Percentiles rank a stretch among this genome's conserved stretches.
phyloP scores from a whole-genome alignment of 106 monocot species.

The Allium sativum region DNA sequence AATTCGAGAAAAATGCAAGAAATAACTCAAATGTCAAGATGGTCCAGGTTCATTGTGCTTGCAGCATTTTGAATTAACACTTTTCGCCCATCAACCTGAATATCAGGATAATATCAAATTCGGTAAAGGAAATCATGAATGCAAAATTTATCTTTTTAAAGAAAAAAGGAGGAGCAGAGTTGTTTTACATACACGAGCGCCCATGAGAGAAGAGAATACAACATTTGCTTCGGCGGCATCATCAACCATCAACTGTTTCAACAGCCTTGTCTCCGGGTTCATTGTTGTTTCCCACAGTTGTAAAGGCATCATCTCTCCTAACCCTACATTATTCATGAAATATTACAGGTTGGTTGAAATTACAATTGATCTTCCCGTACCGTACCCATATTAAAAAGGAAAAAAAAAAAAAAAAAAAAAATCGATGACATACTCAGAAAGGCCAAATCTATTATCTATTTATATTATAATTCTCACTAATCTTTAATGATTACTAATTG shows the following conservation, averaged over 20 bases:
- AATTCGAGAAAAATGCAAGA: neutral
- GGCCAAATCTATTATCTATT: too few relatives aligned
- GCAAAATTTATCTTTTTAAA: neutral
- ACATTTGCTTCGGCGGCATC: constrained; percentile 94
- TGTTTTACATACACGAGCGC: constrained; percentile 51
- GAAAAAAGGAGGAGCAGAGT: neutral
- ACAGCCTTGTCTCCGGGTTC: constrained; percentile 74
- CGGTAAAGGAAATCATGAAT: neutral
- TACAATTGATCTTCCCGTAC: too few relatives aligned
- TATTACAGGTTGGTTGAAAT: too few relatives aligned
- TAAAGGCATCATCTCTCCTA: constrained; percentile 97
- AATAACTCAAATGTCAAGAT: constrained; percentile 70
- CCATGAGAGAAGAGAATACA: constrained; percentile 93
- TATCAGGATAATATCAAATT: neutral
- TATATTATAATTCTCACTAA: too few relatives aligned
- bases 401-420: too few relatives aligned
- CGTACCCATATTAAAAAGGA: too few relatives aligned
- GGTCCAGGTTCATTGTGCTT: constrained; percentile 59
- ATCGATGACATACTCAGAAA: too few relatives aligned
- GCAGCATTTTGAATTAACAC: constrained; percentile 67
- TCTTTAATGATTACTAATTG: too few relatives aligned
- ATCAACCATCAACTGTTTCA: constrained; percentile 85
- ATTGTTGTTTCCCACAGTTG: constrained; percentile 97
- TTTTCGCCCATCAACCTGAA: constrained; percentile 79
- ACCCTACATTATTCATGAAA: constrained; percentile 24